Evolutionary conservation across 495 filamentous ascomycete genomes (phyloP).

Genomic region (Zalerion maritima): DNA sequence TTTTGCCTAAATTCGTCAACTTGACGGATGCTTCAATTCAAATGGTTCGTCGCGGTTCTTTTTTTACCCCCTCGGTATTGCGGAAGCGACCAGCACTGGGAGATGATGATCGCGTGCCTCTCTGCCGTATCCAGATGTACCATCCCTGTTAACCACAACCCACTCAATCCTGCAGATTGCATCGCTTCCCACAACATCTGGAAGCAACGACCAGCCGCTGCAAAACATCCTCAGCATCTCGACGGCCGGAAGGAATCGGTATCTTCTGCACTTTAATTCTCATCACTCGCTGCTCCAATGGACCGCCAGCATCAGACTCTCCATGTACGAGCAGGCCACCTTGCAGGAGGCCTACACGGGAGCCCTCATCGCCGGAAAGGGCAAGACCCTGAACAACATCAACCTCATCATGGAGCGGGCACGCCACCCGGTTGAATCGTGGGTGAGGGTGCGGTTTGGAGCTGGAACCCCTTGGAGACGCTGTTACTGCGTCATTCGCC

Average conservation of each 20-base stretch:
- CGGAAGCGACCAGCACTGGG: background rate
- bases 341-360: constrained; percentile 96
- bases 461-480: constrained; percentile 93
- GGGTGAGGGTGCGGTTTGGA: constrained; percentile 90
- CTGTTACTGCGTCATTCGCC: constrained; percentile 89
- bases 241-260: constrained; percentile 88
- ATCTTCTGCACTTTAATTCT: constrained; percentile 90
- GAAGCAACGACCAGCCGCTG: constrained; percentile 57
- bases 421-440: constrained; percentile 68
- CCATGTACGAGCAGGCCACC: constrained; percentile 88
- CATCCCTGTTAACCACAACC: background rate
- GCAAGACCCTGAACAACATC: constrained; percentile 76
- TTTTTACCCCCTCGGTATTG: background rate
- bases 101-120: constrained; percentile 1
- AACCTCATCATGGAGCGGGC: constrained; percentile 68
- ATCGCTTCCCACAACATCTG: constrained; percentile 66
- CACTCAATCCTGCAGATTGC: constrained; percentile 54
- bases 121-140: too few species aligned
- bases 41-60: constrained; percentile 47
- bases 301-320: constrained; percentile 86
- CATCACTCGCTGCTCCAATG: constrained; percentile 87
- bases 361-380: constrained; percentile 88
- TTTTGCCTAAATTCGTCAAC: constrained; percentile 91
- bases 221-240: constrained; percentile 92
- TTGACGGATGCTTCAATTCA: constrained; percentile 93